Evolutionary conservation across 2,329 filamentous ascomycete genomes (phyloP).

Genomic region (Seiridium cupressi): DNA sequence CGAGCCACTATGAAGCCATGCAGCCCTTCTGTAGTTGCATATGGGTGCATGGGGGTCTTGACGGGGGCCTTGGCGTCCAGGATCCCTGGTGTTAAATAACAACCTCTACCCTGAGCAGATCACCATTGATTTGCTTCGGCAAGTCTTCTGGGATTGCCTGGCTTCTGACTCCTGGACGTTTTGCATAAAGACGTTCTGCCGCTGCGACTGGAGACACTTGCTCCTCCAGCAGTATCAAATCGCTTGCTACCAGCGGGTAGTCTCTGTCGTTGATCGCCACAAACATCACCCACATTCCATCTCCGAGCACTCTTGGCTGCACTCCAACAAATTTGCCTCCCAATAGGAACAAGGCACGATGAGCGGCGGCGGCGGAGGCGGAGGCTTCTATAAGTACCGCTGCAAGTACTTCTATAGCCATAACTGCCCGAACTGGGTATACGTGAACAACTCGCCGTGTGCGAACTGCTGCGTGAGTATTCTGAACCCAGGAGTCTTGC

Average conservation of each 20-base stretch:
- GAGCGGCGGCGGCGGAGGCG: constrained; percentile 30
- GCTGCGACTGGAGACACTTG: not conserved
- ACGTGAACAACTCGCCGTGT: constrained; percentile 49
- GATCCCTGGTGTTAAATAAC: too few species aligned
- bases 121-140: too few species aligned
- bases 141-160: not conserved
- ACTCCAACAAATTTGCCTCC: not conserved
- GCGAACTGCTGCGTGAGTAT: constrained; percentile 46
- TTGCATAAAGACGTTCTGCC: too few species aligned
- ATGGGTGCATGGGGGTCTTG: too few species aligned
- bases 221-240: not conserved
- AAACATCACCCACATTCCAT: not conserved
- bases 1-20: too few species aligned
- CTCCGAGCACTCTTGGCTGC: too few species aligned
- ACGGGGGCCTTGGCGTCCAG: too few species aligned
- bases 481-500: not conserved
- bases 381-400: constrained; percentile 49
- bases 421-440: constrained; percentile 54
- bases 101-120: too few species aligned
- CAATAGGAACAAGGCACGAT: constrained; percentile 17
- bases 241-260: constrained; percentile 6
- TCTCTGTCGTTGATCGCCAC: not conserved
- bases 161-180: not conserved
- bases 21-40: too few species aligned
- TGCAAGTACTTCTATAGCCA: constrained; percentile 54